A percentile compares a stretch with the other conserved stretches of the same genome.
Evolutionary conservation across 768 basidiomycete species (phyloP).

Genomic region (Amanita pallidorosea): DNA sequence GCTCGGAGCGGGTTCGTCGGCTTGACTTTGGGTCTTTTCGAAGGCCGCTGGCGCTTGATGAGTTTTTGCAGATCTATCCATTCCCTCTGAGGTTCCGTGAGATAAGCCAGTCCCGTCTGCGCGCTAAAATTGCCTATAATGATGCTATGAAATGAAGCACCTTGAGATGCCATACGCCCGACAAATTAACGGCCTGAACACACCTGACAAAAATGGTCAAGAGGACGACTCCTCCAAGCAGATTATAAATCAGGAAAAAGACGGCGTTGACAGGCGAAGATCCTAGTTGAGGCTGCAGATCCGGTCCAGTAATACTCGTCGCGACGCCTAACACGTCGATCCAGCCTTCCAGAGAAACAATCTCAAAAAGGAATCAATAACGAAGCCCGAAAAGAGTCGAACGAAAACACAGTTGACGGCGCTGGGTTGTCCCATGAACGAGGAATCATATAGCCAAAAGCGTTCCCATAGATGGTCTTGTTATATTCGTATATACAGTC

Average conservation of each 20-base stretch:
- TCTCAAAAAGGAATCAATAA: constrained; percentile 92
- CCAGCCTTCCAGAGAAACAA: constrained; percentile 95
- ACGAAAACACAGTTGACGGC: constrained; percentile 76
- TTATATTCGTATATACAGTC: constrained; percentile 72
- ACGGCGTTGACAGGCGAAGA: constrained; percentile 75
- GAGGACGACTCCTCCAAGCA: constrained; percentile 84
- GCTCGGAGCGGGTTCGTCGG: constrained; percentile 46
- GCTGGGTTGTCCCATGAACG: constrained; percentile 86
- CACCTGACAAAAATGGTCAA: constrained; percentile 87
- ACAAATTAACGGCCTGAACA: constrained; percentile 9
- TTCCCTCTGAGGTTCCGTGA: constrained; percentile 80
- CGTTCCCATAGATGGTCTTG: constrained; percentile 46
- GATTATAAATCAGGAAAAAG: constrained; percentile 86
- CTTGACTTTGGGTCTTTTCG: constrained; percentile 59
- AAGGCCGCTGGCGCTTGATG: constrained; percentile 78
- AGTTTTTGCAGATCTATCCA: constrained; percentile 93
- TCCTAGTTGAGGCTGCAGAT: constrained; percentile 62
- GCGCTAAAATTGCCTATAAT: constrained; percentile 91
- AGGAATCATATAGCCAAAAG: constrained; percentile 66
- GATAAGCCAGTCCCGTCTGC: constrained; percentile 75
- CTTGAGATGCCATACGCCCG: constrained; percentile 5
- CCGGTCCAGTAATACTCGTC: constrained; percentile 63
- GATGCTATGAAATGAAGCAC: constrained; percentile 44
- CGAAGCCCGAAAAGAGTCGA: constrained; percentile 77
- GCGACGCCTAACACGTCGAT: constrained; percentile 83